Percentiles rank a stretch among this genome's conserved stretches.
Conservation (phyloP, 2,329 filamentous ascomycete species). For the Calonectria leucothoes region DNA sequence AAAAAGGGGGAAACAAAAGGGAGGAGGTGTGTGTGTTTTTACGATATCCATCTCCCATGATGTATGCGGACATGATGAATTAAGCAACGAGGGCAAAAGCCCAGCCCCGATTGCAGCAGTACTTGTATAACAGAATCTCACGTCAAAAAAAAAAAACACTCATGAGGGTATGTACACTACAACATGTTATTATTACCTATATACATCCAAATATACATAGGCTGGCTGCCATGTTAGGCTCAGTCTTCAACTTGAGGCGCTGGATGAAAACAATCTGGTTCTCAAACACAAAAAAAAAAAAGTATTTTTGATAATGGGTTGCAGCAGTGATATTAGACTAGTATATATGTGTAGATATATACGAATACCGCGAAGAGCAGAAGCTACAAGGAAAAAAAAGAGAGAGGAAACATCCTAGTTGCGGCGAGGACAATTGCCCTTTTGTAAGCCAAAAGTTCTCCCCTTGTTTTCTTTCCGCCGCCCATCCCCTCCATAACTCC, state of each 20-base stretch:
- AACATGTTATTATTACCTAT: background rate
- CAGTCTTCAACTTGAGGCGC: background rate
- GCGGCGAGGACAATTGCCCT: background rate
- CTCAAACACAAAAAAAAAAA: too few relatives aligned
- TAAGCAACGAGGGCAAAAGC: background rate
- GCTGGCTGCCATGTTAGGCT: background rate
- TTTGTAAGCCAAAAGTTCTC: slow-evolving; percentile 7
- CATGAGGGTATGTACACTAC: background rate
- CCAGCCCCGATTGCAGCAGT: background rate
- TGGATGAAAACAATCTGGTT: background rate
- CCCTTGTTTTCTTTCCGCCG: slow-evolving; percentile 23
- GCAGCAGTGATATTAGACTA: slow-evolving; percentile 7
- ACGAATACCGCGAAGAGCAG: slow-evolving; percentile 3
- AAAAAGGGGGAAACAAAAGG: slow-evolving; percentile 1
- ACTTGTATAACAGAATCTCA: slow-evolving; percentile 12
- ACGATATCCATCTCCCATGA: slow-evolving; percentile 11
- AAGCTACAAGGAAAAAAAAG: background rate
- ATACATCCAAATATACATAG: background rate
- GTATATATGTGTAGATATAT: background rate
- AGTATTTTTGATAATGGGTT: background rate
- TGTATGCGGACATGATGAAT: background rate
- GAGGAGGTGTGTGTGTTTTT: background rate
- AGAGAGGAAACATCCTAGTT: background rate
- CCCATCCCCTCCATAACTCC: slow-evolving; percentile 38
- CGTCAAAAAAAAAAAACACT: too few relatives aligned